Conservation (phyloP, 768 basidiomycete genomes). For the Clavaria fumosa region DNA sequence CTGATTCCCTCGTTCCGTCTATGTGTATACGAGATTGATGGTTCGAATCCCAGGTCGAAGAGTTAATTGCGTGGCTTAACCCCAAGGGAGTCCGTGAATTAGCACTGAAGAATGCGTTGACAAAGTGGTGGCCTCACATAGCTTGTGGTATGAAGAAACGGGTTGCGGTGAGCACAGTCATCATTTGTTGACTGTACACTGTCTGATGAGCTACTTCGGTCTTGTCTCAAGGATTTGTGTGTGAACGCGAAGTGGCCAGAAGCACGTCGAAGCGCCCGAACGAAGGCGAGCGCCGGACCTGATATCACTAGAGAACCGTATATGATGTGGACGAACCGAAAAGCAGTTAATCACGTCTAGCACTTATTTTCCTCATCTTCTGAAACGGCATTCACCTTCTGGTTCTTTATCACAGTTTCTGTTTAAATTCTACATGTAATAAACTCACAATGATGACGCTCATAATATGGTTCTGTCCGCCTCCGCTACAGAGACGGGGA, state of each 20-base stretch:
- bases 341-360: too few relatives aligned
- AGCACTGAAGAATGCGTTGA: conserved; percentile 57
- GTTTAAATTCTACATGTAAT: too few relatives aligned
- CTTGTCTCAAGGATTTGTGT: conserved; percentile 41
- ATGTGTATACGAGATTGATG: conserved; percentile 8
- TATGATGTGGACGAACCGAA: conserved; percentile 79
- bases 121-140: conserved; percentile 77
- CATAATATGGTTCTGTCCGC: too few relatives aligned
- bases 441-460: too few relatives aligned
- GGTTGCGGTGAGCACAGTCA: conserved; percentile 38
- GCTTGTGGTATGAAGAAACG: conserved; percentile 67
- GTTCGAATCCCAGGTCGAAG: conserved; percentile 43
- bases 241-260: conserved; percentile 58
- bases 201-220: conserved; percentile 6
- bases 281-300: conserved; percentile 38
- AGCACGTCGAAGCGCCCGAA: conserved; percentile 64
- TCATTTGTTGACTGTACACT: neutral
- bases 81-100: conserved; percentile 82
- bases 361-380: too few relatives aligned
- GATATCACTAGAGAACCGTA: conserved; percentile 69
- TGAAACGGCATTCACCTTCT: too few relatives aligned
- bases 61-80: conserved; percentile 81
- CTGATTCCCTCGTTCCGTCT: conserved; percentile 1
- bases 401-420: too few relatives aligned
- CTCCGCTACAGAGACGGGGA: too few relatives aligned